Percentiles rank a stretch among this genome's conserved stretches.
These are phyloP conservation scores for Debaryomyces nepalensis DNA, from an alignment of 1,139 yeast genomes.

Conservation along the genomic window DNA sequence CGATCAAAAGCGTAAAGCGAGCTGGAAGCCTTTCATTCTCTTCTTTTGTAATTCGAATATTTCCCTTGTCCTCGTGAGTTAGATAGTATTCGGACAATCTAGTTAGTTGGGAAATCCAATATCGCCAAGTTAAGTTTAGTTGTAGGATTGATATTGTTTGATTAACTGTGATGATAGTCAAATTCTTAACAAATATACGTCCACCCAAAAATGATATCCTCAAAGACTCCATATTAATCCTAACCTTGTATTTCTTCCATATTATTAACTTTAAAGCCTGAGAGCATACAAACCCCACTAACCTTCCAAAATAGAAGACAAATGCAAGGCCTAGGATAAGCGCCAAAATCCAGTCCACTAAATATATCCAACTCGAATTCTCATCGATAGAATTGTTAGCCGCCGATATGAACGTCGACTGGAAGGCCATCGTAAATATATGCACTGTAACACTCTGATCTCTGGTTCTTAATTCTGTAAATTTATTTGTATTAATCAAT, in stretches of 20 bases:
- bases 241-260: conserved; percentile 65
- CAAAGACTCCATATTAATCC: conserved; percentile 70
- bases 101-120: conserved; percentile 68
- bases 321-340: conserved; percentile 65
- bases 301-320: conserved; percentile 76
- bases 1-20: conserved; percentile 60
- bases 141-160: conserved; percentile 70
- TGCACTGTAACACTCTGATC: not conserved
- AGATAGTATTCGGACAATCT: conserved; percentile 49
- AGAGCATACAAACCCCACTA: conserved; percentile 67
- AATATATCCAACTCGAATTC: conserved; percentile 78
- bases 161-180: conserved; percentile 71
- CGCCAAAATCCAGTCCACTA: conserved; percentile 80
- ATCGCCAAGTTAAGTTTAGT: conserved; percentile 85
- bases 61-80: conserved; percentile 30
- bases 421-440: conserved; percentile 25
- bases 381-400: conserved; percentile 24
- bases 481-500: not conserved
- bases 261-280: conserved; percentile 53
- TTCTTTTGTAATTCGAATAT: conserved; percentile 18
- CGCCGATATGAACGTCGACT: conserved; percentile 31
- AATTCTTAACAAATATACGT: conserved; percentile 73
- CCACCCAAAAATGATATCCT: conserved; percentile 84
- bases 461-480: not conserved
- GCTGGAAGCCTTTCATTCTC: conserved; percentile 59